Percentiles rank a stretch among this genome's conserved stretches.
Conservation (phyloP, 2,329 filamentous ascomycete genomes). For the Xylaria sp. region DNA sequence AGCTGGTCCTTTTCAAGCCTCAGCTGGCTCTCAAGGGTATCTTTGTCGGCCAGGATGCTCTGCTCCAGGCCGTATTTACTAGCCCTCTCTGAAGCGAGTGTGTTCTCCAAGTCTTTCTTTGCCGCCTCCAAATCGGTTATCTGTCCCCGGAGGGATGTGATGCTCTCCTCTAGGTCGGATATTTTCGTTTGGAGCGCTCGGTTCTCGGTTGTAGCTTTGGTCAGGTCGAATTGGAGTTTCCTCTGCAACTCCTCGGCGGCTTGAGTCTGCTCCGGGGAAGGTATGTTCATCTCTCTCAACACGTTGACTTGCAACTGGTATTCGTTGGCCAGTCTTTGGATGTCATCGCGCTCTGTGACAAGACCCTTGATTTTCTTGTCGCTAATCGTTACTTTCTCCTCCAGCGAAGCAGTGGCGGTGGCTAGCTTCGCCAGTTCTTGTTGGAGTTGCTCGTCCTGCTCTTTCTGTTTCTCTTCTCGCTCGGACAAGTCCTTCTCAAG, state of each 20-base stretch:
- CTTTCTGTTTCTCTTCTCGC: conserved; percentile 32
- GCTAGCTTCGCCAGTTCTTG: conserved; percentile 36
- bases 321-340: conserved; percentile 27
- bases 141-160: conserved; percentile 37
- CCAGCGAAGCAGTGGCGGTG: conserved; percentile 31
- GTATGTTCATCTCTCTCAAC: conserved; percentile 27
- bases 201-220: conserved; percentile 37
- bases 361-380: conserved; percentile 39
- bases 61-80: conserved; percentile 27
- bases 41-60: conserved; percentile 16
- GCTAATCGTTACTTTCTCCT: conserved; percentile 35
- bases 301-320: conserved; percentile 32
- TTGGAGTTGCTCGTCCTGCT: conserved; percentile 35
- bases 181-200: conserved; percentile 37
- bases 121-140: conserved; percentile 34
- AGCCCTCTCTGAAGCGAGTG: conserved; percentile 24
- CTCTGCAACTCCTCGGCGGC: conserved; percentile 39
- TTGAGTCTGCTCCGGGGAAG: conserved; percentile 23
- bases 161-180: conserved; percentile 38
- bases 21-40: conserved; percentile 27
- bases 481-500: conserved; percentile 36
- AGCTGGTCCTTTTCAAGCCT: conserved; percentile 17
- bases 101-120: conserved; percentile 25
- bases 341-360: conserved; percentile 32
- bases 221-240: conserved; percentile 38